phyloP scores from a whole-genome alignment of 2,329 filamentous ascomycete genomes.

The Phialophora tarda region DNA sequence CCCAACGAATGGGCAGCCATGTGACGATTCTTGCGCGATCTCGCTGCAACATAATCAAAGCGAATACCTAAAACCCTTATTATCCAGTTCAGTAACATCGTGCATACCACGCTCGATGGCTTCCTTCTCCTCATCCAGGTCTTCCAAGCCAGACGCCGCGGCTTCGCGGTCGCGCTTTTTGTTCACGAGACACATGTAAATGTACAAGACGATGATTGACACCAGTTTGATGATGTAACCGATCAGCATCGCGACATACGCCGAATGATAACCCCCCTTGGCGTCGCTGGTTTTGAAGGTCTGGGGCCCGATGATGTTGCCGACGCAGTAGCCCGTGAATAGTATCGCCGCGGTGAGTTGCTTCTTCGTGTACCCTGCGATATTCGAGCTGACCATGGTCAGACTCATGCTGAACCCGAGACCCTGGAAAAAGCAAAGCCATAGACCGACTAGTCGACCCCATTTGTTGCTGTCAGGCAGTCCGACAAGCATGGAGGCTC shows the following conservation, averaged over 20 bases:
- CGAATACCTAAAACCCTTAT: conserved; percentile 60
- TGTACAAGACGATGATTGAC: conserved; percentile 58
- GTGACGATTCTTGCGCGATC: background rate
- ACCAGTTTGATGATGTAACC: conserved; percentile 61
- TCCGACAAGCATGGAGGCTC: conserved; percentile 59
- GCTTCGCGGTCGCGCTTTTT: conserved; percentile 59
- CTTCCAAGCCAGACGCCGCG: conserved; percentile 40
- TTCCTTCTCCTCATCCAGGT: conserved; percentile 54
- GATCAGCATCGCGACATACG: conserved; percentile 60
- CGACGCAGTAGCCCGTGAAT: conserved; percentile 37
- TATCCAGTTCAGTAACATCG: conserved; percentile 62
- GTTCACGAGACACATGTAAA: conserved; percentile 63
- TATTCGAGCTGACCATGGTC: conserved; percentile 54
- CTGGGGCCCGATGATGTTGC: conserved; percentile 52
- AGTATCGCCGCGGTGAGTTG: conserved; percentile 33
- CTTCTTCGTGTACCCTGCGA: conserved; percentile 40
- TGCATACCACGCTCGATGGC: conserved; percentile 55
- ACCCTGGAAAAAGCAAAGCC: conserved; percentile 63
- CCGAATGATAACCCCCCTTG: conserved; percentile 50
- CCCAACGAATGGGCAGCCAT: no score
- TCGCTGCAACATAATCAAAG: conserved; percentile 42
- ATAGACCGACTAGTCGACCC: conserved; percentile 63
- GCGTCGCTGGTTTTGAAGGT: conserved; percentile 59
- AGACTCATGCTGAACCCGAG: conserved; percentile 61
- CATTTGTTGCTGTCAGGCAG: conserved; percentile 60